These are phyloP conservation scores for Setaria italica DNA, from an alignment of 202 grass and related monocot species.

Conservation along the genomic window DNA sequence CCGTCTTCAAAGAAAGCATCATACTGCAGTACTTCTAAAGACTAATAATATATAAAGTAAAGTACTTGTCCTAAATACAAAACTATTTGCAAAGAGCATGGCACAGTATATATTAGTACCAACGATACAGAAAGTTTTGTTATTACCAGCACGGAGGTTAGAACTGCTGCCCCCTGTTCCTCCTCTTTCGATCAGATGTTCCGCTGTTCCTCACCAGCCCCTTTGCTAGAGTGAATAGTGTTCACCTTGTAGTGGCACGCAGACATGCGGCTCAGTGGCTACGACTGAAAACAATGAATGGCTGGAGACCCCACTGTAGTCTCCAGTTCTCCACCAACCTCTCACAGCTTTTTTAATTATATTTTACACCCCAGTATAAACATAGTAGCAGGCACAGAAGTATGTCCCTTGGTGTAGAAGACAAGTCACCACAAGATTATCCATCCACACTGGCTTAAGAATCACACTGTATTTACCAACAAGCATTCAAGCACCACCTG, in stretches of 20 bases:
- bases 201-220: constrained; percentile 11
- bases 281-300: constrained; percentile 38
- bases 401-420: constrained; percentile 1
- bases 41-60: constrained; percentile 32
- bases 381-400: constrained; percentile 27
- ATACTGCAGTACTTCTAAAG: constrained; percentile 9
- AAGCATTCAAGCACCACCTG: constrained; percentile 33
- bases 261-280: constrained; percentile 37
- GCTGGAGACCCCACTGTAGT: constrained; percentile 22
- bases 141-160: constrained; percentile 45
- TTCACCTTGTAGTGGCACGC: constrained; percentile 42
- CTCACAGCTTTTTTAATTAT: not conserved
- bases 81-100: constrained; percentile 30
- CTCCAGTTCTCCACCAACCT: constrained; percentile 38
- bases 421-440: constrained; percentile 5
- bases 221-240: constrained; percentile 47
- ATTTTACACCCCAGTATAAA: constrained; percentile 1
- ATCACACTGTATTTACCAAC: not conserved
- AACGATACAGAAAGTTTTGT: constrained; percentile 23
- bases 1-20: constrained; percentile 31
- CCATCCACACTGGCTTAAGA: constrained; percentile 5
- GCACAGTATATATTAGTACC: not conserved
- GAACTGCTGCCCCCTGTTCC: constrained; percentile 10
- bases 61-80: constrained; percentile 2
- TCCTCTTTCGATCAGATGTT: constrained; percentile 28